Percentiles rank a stretch among this genome's conserved stretches.
Conservation (phyloP, 129 eudicot species). For the Silybum marianum region DNA sequence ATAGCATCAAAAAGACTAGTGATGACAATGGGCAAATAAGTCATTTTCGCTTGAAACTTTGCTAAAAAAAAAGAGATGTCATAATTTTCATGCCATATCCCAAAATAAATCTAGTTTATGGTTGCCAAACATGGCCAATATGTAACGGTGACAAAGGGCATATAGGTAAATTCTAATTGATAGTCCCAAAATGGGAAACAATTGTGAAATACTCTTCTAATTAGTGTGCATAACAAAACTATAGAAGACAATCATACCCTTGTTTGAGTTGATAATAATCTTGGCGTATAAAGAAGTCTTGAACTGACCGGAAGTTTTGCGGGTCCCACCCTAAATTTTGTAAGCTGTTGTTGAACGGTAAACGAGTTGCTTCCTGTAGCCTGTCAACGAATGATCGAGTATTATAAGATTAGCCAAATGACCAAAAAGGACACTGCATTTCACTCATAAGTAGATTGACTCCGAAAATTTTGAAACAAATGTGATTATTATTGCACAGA, state of each 20-base stretch:
- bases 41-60: slow-evolving; percentile 1
- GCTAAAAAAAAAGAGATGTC: neutral
- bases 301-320: slow-evolving; percentile 24
- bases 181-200: neutral
- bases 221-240: neutral
- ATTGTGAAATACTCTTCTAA: neutral
- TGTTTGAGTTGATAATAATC: slow-evolving; percentile 27
- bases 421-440: neutral
- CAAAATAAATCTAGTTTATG: neutral
- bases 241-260: slow-evolving; percentile 46
- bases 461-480: no score
- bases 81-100: neutral
- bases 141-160: neutral
- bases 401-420: slow-evolving; percentile 21
- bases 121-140: neutral
- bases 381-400: slow-evolving; percentile 35
- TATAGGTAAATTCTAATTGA: neutral
- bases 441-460: neutral
- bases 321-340: slow-evolving; percentile 33
- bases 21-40: slow-evolving; percentile 9
- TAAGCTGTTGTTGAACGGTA: slow-evolving; percentile 31
- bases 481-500: no score
- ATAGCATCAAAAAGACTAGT: neutral
- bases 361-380: slow-evolving; percentile 39
- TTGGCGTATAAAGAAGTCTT: slow-evolving; percentile 25